These are phyloP conservation scores for Trichosporon sp. DNA, from an alignment of 1,284 basidiomycete species.

Conservation along the genomic window DNA sequence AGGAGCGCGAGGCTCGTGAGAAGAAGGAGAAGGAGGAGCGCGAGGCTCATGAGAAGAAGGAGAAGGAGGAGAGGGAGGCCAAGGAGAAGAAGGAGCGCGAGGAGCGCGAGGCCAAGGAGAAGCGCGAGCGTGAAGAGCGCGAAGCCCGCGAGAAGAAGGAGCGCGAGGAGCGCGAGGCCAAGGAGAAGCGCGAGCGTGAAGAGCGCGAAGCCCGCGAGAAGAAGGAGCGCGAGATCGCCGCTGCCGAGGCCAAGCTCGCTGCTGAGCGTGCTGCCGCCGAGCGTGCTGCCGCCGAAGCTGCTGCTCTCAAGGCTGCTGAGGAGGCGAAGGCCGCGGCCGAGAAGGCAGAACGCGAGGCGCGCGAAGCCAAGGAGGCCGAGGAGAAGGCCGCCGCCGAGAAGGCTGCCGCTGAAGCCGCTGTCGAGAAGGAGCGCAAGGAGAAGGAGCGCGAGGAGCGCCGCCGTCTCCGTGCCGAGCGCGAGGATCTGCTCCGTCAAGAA, in stretches of 20 bases:
- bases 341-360: slow-evolving; percentile 6
- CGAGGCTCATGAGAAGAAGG: slow-evolving; percentile 1
- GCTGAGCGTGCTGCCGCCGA: slow-evolving; percentile 3
- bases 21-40: slow-evolving; percentile 17
- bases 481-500: not conserved
- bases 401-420: not conserved
- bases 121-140: not conserved
- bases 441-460: slow-evolving; percentile 15
- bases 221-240: slow-evolving; percentile 11
- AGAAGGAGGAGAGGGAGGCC: not conserved
- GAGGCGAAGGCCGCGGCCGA: slow-evolving; percentile 9
- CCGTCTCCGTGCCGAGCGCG: not conserved
- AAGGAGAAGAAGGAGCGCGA: slow-evolving; percentile 12
- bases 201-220: slow-evolving; percentile 4
- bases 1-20: slow-evolving; percentile 1
- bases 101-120: not conserved
- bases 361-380: not conserved
- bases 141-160: slow-evolving; percentile 4
- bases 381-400: slow-evolving; percentile 8
- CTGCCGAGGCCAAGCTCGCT: not conserved
- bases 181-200: not conserved
- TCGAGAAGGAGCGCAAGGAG: not conserved
- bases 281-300: not conserved
- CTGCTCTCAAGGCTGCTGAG: not conserved
- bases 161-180: slow-evolving; percentile 6